Evolutionary conservation across 331 rosid genomes (phyloP), one percentile per base, ranked within the genome.

Genomic region (Malus hybrid): DNA sequence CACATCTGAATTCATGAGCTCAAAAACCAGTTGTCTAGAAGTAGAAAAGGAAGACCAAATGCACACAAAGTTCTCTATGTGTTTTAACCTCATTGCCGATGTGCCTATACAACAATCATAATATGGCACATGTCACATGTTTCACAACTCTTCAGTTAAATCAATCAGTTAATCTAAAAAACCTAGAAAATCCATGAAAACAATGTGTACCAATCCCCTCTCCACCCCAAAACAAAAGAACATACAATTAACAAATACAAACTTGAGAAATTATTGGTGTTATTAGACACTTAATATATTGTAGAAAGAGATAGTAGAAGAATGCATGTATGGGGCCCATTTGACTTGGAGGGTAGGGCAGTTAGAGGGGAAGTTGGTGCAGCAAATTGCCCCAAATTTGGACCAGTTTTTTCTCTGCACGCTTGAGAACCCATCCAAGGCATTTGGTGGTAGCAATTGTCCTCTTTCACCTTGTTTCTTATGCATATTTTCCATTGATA

Each of bases 281-380:
- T 36, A 33, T 20, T 39, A 72, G 34, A 32, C 44, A 42, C 20
- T 71, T 77, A 22, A 75, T 83, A 50, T 52, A 68, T 61, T 65
- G 53, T 72, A 79, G 86, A 88, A 80, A 83, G 77, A 20, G 86
- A 85, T 81, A 60, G 34, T 46, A 33, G 63, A 79, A 71, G 87
- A 81, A 72, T 19, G 24, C 42, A 18, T 20, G 8, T 12, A 20
- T 7, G 50, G 29, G 88, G 78, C 87, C 34, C 63, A 33, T 85
- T 88, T 85, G 91, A 87, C 90, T 77, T 14, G 72, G 79, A 82
- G 87, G 95, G 84, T 87, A 72, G 95, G 86, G 95, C 93, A 87
- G 97, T 84, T 86, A 87, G 91, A 57, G 82, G 71, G 78, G 83
- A 86, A 22, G 88, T 84, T 86, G 88, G 89, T 87, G 81, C 77